Evolutionary conservation across 306 rosid genomes (phyloP), one percentile per base, ranked within the genome.

Genomic region (Malus orientalis): DNA sequence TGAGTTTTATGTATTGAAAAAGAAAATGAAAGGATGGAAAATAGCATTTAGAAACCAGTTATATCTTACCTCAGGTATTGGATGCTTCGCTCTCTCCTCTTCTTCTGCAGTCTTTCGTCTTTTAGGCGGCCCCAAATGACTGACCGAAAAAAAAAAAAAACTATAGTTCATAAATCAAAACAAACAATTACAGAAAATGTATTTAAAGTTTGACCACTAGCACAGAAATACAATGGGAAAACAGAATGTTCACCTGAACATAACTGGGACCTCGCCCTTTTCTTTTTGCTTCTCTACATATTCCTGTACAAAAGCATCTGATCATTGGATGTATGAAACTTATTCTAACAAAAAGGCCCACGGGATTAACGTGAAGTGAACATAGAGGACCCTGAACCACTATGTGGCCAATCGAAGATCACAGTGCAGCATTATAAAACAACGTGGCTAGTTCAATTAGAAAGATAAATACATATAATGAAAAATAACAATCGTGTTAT

Each of bases 111-210:
- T 78, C 73, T 96, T 92, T 77, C 92, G 84, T 86, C 96, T 91
- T 72, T 85, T 89, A 54, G 99, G 97, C 54, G 93, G 97, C 67
- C 98, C 99, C 88, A 96, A 88, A 86, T 96, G 98, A 81, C 99
- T 96, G 86, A 74, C 72, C 78, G 84, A 78, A 81, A 77, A 76
- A 82, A 49, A 36, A 6, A 38, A 74, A 82, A 54, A 79, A 65
- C 74, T 76, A 87, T 69, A 67, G 76, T 74, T 71, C 71, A 78
- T 80, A 80, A 84, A 80, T 78, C 25, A 75, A 85, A 67, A 74
- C 25, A 81, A 73, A 3, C 55, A 5, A 16, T 51, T 18, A 65
- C 53, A 76, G 81, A 65, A 77, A 80, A 74, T 68, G 69, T 11
- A 42, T 36, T 42, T 42, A 40, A 38, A 70, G 14, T 68, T 75